A percentile compares a stretch with the other conserved stretches of the same genome.
Evolutionary conservation across 2,329 filamentous ascomycete species (phyloP).

Genomic region (Eutypella sp.): DNA sequence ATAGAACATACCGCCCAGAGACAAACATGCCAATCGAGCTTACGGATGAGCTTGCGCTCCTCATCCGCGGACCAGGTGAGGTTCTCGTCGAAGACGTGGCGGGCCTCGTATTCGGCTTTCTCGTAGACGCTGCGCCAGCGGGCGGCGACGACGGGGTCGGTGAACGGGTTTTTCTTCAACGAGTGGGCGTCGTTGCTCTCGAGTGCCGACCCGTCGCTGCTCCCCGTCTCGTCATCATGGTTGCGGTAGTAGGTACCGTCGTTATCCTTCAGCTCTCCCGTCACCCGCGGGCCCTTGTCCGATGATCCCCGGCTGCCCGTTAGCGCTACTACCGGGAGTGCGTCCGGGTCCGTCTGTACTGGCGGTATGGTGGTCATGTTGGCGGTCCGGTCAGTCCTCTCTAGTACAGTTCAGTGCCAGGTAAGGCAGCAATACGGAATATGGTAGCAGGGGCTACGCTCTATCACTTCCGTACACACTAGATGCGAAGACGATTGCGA

Average conservation of each 20-base stretch:
- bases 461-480: too few relatives aligned
- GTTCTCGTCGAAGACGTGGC: constrained; percentile 49
- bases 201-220: not conserved
- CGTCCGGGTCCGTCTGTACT: not conserved
- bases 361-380: not conserved
- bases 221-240: too few relatives aligned
- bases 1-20: constrained; percentile 33
- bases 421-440: too few relatives aligned
- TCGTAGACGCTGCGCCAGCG: constrained; percentile 32
- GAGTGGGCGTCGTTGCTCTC: not conserved
- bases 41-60: constrained; percentile 48
- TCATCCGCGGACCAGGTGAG: constrained; percentile 49
- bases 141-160: constrained; percentile 22
- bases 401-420: too few relatives aligned
- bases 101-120: constrained; percentile 43
- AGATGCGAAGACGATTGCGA: too few relatives aligned
- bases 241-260: not conserved
- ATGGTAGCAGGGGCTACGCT: too few relatives aligned
- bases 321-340: not conserved
- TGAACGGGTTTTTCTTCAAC: constrained; percentile 23
- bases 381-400: too few relatives aligned
- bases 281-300: not conserved
- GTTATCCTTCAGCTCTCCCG: not conserved
- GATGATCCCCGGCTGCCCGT: not conserved
- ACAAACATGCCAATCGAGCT: constrained; percentile 35